Evolutionary conservation across 2,329 filamentous ascomycete species (phyloP), one percentile per base, ranked within the genome.

Genomic region (Exophiala viscosa): DNA sequence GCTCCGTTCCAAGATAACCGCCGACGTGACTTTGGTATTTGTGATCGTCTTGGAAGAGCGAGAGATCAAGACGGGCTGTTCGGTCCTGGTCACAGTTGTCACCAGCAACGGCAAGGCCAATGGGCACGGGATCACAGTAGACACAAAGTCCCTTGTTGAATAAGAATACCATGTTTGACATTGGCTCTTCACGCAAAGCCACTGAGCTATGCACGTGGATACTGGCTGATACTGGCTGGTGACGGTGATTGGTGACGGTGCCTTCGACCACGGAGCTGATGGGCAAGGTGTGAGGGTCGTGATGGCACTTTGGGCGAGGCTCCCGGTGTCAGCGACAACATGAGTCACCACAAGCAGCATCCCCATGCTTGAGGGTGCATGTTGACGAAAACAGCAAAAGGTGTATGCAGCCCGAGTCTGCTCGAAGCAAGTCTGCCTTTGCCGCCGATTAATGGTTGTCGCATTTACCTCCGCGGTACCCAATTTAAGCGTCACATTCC

Each of bases 51-150:
- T 36, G 4, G 40, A 44, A 17, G 48, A 36, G 6, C 40, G 39
- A 10, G 48, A 44, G 40, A 50, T 38, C 48, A 50, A 38, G 2
- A 50, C 40, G 10, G 15, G n/a, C 14, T 50, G 48, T 10, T 50
- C 40, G 3, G 48, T 50, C 17, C n/a, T n/a, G 18, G 48, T 50
- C n/a, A 50, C 32, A 8, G 48, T 50, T 18, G 40, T 18, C 5
- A 43, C 17, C n/a, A 32, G 23, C 31, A 40, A 4, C 13, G 32
- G 31, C 20, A 15, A 18, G 2, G 28, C 34, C 15, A 23, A 20
- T 31, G 40, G 40, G 34, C 48, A 44, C 3, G 48, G 48, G 33
- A 50, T 50, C 9, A 45, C 32, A 33, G 48, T 50, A 7, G 48
- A 50, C 28, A 50, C 48, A 38, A 32, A 50, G 31, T 45, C 20